Base-by-base conservation (phyloP, 164 flowering plant genomes). In the Litsea cubeba region DNA sequence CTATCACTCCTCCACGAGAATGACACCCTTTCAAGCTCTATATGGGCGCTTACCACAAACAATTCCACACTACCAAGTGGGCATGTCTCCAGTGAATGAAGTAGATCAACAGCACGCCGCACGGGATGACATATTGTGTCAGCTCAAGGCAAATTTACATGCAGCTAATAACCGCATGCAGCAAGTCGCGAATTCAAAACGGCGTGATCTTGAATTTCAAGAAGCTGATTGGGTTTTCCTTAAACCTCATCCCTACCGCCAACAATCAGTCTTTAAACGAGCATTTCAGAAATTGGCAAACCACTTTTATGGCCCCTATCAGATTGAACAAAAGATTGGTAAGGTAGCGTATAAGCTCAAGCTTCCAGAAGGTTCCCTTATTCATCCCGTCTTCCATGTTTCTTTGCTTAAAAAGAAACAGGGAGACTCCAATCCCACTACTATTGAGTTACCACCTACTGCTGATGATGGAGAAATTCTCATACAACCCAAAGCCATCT, bases 301-400 rank as follows among this genome's bases (percentile, higher is more conserved):
- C 23, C 62, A 18, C 10, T 70, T 70, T 50, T 70, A 46, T 15
- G 72, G 72, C 2, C 60, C 72, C 23, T 70, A 50, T 15, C 24
- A 12, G 22, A 15, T 70, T 50, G 22, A 24, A 12, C 11, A 24
- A 65, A 24, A 12, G 10, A 26, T 65, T 65, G 35, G 68, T 5
- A 26, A 24, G 0, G 72, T 46, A 15, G 28, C 58, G 1, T 51
- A 70, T 70, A 22, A 49, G n/a, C 72, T 70, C 28, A 15, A 70
- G 18, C 60, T 70, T 12, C 72, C 72, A 0, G 62, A 46, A 5
- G 62, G 72, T 1, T 5, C 24, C 5, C 62, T 2, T 14, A 51
- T 70, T n/a, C 72, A 50, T 50, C 72, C 72, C 10, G 32, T 70
- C 50, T 70, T 50, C 32, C 72, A 70, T 17, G 62, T 70, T 17